Conservation (phyloP, 2,329 filamentous ascomycete species). For the Mycosphaerella arachidis region DNA sequence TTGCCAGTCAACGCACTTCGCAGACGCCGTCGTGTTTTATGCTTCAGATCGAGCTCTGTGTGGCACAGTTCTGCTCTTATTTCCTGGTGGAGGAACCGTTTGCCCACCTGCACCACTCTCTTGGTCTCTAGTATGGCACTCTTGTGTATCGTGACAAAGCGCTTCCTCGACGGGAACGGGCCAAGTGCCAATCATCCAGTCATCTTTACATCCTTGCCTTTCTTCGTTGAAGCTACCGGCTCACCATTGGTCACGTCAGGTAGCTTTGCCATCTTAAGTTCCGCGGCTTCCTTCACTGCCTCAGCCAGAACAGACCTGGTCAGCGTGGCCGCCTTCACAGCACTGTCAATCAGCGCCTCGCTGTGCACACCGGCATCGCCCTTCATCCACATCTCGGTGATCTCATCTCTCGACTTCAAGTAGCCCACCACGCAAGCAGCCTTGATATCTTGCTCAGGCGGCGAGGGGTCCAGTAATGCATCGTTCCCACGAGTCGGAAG, state of each 20-base stretch:
- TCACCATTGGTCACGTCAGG: constrained; percentile 5
- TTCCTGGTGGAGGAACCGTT: neutral
- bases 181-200: constrained; percentile 24
- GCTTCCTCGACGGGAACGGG: neutral
- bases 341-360: constrained; percentile 57
- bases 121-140: neutral
- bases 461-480: constrained; percentile 74
- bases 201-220: constrained; percentile 25
- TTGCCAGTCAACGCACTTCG: neutral
- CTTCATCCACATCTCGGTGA: constrained; percentile 93
- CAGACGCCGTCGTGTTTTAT: neutral
- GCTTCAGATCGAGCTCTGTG: neutral
- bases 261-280: constrained; percentile 30
- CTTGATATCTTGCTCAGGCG: constrained; percentile 68
- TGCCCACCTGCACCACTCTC: neutral
- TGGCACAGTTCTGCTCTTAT: neutral
- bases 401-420: constrained; percentile 78
- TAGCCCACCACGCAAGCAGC: constrained; percentile 90
- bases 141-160: neutral
- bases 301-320: constrained; percentile 57
- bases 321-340: constrained; percentile 58
- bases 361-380: constrained; percentile 53
- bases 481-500: constrained; percentile 49
- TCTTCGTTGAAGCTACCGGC: constrained; percentile 15
- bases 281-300: constrained; percentile 55